phyloP scores from a whole-genome alignment of 495 filamentous ascomycete genomes.

The Neurospora discreta region DNA sequence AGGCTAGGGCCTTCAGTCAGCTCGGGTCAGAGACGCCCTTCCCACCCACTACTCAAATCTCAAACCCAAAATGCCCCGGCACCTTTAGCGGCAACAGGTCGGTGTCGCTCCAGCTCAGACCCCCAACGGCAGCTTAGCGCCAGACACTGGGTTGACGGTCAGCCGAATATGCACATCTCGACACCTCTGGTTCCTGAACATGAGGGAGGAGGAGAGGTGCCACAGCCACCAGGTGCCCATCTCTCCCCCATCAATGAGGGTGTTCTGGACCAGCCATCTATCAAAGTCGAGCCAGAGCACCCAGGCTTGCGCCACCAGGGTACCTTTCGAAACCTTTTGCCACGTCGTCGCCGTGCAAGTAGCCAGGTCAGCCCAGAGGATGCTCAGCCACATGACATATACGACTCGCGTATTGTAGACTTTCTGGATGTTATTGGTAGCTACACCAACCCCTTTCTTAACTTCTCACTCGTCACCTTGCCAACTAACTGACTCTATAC shows the following conservation, averaged over 20 bases:
- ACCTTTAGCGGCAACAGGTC: neutral
- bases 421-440: slow-evolving; percentile 61
- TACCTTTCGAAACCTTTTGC: neutral
- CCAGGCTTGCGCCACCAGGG: neutral
- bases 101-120: slow-evolving; percentile 10
- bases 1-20: neutral
- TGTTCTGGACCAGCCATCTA: neutral
- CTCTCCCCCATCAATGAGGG: neutral
- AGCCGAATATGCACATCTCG: neutral
- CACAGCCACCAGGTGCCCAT: neutral
- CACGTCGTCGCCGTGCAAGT: slow-evolving; percentile 1
- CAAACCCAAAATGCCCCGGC: neutral
- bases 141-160: neutral
- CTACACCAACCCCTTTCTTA: slow-evolving; percentile 13
- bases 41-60: neutral
- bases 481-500: neutral
- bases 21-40: neutral
- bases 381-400: slow-evolving; percentile 26
- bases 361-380: neutral
- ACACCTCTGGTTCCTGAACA: neutral
- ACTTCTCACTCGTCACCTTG: neutral
- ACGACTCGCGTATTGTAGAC: slow-evolving; percentile 51
- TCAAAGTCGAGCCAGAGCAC: neutral
- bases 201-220: neutral
- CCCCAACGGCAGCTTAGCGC: slow-evolving; percentile 4